Conservation (phyloP, 257 asterid genomes). For the Apocynum venetum region DNA sequence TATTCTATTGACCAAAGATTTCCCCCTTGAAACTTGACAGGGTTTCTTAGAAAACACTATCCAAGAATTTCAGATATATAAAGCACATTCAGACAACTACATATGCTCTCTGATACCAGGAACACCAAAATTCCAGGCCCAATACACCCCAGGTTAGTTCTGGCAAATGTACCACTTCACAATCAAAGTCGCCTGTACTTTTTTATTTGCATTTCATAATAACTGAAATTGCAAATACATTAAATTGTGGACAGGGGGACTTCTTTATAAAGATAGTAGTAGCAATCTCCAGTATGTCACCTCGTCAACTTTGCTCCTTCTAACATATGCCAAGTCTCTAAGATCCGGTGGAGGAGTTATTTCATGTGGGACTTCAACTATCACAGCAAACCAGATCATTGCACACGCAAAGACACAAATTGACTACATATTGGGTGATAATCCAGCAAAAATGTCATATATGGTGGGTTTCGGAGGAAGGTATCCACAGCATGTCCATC, state of each 20-base stretch:
- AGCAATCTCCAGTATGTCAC: slow-evolving; percentile 91
- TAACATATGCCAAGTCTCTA: slow-evolving; percentile 66
- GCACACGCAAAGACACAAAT: slow-evolving; percentile 59
- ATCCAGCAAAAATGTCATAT: slow-evolving; percentile 64
- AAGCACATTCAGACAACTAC: slow-evolving; percentile 82
- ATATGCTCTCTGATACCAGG: slow-evolving; percentile 79
- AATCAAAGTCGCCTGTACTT: no score
- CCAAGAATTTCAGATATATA: slow-evolving; percentile 57
- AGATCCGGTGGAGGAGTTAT: slow-evolving; percentile 32
- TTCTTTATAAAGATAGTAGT: slow-evolving; percentile 46
- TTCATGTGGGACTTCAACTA: slow-evolving; percentile 48
- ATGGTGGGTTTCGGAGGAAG: slow-evolving; percentile 78
- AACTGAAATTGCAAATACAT: background rate
- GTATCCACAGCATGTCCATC: slow-evolving; percentile 66
- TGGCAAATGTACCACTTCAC: background rate
- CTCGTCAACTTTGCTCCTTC: slow-evolving; percentile 59
- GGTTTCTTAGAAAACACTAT: slow-evolving; percentile 50
- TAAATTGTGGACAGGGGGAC: slow-evolving; percentile 45
- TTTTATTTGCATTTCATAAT: background rate
- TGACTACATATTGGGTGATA: slow-evolving; percentile 79
- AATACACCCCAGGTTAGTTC: slow-evolving; percentile 71
- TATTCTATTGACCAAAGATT: background rate
- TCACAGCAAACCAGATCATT: slow-evolving; percentile 45
- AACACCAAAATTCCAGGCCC: slow-evolving; percentile 74
- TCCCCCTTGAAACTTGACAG: slow-evolving; percentile 22